phyloP scores from a whole-genome alignment of 2,329 filamentous ascomycete genomes.

The Cladophialophora chaetospira region DNA sequence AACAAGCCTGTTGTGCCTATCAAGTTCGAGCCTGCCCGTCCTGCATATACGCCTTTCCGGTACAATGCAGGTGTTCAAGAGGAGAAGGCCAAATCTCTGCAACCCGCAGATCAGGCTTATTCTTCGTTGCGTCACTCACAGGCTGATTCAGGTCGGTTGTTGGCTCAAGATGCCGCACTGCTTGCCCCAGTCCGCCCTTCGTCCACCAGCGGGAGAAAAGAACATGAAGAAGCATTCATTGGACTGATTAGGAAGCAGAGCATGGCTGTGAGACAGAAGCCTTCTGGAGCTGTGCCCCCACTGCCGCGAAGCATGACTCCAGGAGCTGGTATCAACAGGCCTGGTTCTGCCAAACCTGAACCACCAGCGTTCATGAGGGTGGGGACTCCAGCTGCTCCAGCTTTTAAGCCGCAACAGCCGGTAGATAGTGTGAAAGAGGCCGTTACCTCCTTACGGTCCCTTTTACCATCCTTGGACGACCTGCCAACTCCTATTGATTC shows the following conservation, averaged over 20 bases:
- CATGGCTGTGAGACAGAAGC: conserved; percentile 30
- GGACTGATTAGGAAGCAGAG: conserved; percentile 51
- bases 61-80: conserved; percentile 48
- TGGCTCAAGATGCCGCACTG: conserved; percentile 39
- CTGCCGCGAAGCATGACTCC: conserved; percentile 37
- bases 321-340: conserved; percentile 30
- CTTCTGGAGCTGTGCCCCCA: conserved; percentile 9
- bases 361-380: conserved; percentile 40
- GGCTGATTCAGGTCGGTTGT: conserved; percentile 47
- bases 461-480: conserved; percentile 14
- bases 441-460: conserved; percentile 15
- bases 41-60: conserved; percentile 50
- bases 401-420: not conserved
- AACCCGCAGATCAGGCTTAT: conserved; percentile 51
- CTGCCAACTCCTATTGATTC: conserved; percentile 8
- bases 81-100: conserved; percentile 42
- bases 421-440: conserved; percentile 19
- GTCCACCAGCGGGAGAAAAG: conserved; percentile 32
- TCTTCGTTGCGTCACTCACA: conserved; percentile 50
- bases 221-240: conserved; percentile 50
- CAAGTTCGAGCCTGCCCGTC: conserved; percentile 40
- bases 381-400: conserved; percentile 22
- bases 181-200: conserved; percentile 30
- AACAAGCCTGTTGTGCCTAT: conserved; percentile 25
- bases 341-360: conserved; percentile 30